phyloP scores from a whole-genome alignment of 805 yeast species.

The Pichia scutulata region DNA sequence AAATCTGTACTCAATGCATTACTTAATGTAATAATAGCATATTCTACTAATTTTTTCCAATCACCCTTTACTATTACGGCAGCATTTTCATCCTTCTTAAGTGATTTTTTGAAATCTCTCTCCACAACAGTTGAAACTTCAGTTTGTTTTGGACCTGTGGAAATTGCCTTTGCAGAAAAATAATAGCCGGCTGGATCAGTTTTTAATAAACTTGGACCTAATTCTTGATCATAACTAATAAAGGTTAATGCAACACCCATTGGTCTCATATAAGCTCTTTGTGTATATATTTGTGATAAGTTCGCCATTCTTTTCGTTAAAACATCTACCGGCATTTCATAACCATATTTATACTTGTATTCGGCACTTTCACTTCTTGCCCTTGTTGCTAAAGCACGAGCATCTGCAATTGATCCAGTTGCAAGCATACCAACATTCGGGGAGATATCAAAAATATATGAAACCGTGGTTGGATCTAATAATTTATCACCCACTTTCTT shows the following conservation, averaged over 20 bases:
- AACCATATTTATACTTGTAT: slow-evolving; percentile 88
- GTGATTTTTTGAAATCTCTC: slow-evolving; percentile 71
- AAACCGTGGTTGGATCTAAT: slow-evolving; percentile 78
- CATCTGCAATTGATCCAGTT: slow-evolving; percentile 95
- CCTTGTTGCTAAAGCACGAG: slow-evolving; percentile 79
- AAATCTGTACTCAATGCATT: slow-evolving; percentile 88
- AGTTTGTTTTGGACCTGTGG: slow-evolving; percentile 97
- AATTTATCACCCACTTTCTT: slow-evolving; percentile 95
- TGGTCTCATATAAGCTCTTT: slow-evolving; percentile 98
- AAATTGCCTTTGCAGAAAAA: slow-evolving; percentile 82
- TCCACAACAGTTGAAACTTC: slow-evolving; percentile 87
- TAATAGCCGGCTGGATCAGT: slow-evolving; percentile 97
- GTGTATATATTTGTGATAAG: slow-evolving; percentile 90
- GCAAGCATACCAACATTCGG: slow-evolving; percentile 81
- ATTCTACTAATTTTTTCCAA: slow-evolving; percentile 85
- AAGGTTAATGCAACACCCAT: slow-evolving; percentile 90
- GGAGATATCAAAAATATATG: slow-evolving; percentile 79
- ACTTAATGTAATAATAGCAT: slow-evolving; percentile 79
- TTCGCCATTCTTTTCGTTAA: slow-evolving; percentile 94
- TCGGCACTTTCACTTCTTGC: slow-evolving; percentile 96
- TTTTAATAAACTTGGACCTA: slow-evolving; percentile 84
- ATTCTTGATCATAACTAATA: slow-evolving; percentile 79
- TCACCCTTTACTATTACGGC: slow-evolving; percentile 59
- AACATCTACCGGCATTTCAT: slow-evolving; percentile 92
- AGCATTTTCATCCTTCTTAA: slow-evolving; percentile 17